These are phyloP conservation scores for Millerozyma acaciae DNA, from an alignment of 805 yeast species.

Conservation along the genomic window DNA sequence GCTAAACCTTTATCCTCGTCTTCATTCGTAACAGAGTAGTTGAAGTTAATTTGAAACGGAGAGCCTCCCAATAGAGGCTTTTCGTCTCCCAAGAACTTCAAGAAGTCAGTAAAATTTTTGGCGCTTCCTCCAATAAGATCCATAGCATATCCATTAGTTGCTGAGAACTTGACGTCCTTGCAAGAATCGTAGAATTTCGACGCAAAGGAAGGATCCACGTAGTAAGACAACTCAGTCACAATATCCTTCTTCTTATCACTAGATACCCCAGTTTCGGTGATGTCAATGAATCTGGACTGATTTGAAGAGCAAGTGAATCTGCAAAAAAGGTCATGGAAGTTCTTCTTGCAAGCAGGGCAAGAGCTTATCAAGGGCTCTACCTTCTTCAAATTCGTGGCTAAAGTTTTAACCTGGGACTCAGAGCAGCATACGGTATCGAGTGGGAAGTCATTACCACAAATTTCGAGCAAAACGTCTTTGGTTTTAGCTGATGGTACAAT, in stretches of 20 bases:
- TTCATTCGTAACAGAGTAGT: constrained; percentile 35
- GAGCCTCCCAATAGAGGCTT: constrained; percentile 94
- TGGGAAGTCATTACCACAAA: constrained; percentile 75
- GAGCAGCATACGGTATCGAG: constrained; percentile 65
- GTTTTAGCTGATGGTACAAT: constrained; percentile 44
- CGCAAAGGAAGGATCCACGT: constrained; percentile 59
- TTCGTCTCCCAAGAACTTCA: constrained; percentile 90
- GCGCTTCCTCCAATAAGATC: constrained; percentile 99
- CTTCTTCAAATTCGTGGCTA: constrained; percentile 48
- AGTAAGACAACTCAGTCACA: constrained; percentile 69
- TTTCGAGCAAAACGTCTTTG: constrained; percentile 40
- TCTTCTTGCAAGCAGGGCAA: constrained; percentile 87
- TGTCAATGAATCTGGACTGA: constrained; percentile 70
- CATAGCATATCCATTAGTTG: constrained; percentile 95
- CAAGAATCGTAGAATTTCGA: constrained; percentile 73
- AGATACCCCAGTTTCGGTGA: constrained; percentile 50
- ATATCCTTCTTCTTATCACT: constrained; percentile 50
- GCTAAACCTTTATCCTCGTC: constrained; percentile 14
- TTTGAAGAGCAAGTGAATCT: constrained; percentile 86
- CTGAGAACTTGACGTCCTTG: constrained; percentile 83
- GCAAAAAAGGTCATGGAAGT: constrained; percentile 81
- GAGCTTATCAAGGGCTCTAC: constrained; percentile 41
- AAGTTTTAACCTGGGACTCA: constrained; percentile 50
- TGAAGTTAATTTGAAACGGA: constrained; percentile 86
- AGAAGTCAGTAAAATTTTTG: constrained; percentile 59